phyloP scores from a whole-genome alignment of 495 filamentous ascomycete species.

The Penicillium robsamsonii region DNA sequence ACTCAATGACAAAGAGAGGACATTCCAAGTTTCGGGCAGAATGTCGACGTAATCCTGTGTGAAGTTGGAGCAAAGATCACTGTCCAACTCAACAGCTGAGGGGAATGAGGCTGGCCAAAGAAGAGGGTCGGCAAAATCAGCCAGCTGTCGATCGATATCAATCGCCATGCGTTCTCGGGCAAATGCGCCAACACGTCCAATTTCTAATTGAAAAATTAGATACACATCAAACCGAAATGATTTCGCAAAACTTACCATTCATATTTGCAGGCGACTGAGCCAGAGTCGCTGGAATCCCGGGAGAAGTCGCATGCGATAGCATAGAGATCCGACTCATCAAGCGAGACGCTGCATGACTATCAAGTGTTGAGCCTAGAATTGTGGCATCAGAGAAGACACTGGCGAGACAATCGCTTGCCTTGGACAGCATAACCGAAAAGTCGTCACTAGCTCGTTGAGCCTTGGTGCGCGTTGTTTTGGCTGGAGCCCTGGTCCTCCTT shows the following conservation, averaged over 20 bases:
- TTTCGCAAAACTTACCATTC: constrained; percentile 34
- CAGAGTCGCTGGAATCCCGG: constrained; percentile 29
- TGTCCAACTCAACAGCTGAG: constrained; percentile 22
- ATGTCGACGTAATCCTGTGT: constrained; percentile 53
- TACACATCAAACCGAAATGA: background rate
- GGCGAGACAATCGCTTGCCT: constrained; percentile 40
- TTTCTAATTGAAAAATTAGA: constrained; percentile 32
- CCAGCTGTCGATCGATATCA: constrained; percentile 42
- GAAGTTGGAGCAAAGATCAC: constrained; percentile 34
- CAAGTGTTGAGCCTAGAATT: constrained; percentile 44
- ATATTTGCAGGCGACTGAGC: constrained; percentile 42
- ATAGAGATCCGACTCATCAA: constrained; percentile 49
- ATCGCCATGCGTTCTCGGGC: constrained; percentile 45
- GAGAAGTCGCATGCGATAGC: constrained; percentile 43
- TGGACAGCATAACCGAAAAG: constrained; percentile 43
- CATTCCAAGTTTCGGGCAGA: constrained; percentile 78
- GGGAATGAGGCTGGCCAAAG: constrained; percentile 35
- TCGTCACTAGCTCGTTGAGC: constrained; percentile 38
- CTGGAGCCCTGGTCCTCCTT: constrained; percentile 29
- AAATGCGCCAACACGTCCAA: constrained; percentile 47
- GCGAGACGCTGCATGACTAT: constrained; percentile 44
- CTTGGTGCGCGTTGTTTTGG: constrained; percentile 30
- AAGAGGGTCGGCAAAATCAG: constrained; percentile 41
- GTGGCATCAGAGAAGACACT: constrained; percentile 40
- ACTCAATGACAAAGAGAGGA: constrained; percentile 78